These are phyloP conservation scores for Escallonia rubra DNA, from an alignment of 129 eudicot genomes.

Conservation along the genomic window DNA sequence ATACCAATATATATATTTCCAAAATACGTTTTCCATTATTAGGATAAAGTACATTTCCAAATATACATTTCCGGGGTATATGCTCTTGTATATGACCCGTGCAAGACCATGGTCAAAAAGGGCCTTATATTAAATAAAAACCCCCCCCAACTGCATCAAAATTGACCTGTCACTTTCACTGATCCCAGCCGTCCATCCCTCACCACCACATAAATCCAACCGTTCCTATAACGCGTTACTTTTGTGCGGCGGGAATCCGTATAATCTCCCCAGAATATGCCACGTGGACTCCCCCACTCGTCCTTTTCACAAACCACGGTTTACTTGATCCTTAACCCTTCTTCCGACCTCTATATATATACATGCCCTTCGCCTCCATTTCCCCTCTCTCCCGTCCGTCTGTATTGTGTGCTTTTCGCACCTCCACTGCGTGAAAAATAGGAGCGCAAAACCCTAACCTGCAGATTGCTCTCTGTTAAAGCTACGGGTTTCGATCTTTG, in stretches of 20 bases:
- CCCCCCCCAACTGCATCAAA: no score
- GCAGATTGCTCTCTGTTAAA: not conserved
- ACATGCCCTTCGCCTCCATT: slow-evolving; percentile 1
- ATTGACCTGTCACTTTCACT: not conserved
- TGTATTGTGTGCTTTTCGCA: not conserved
- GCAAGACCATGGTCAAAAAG: no score
- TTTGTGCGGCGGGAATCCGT: slow-evolving; percentile 11
- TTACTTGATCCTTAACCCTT: not conserved
- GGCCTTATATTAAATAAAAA: no score
- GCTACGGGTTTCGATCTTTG: slow-evolving; percentile 2
- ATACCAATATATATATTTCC: no score
- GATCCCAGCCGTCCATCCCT: not conserved
- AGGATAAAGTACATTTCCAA: no score
- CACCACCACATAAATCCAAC: no score
- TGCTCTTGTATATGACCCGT: no score
- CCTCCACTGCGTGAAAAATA: not conserved
- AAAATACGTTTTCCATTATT: no score
- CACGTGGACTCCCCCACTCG: slow-evolving; percentile 18
- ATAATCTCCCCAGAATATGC: slow-evolving; percentile 15
- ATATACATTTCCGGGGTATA: no score
- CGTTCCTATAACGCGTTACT: no score
- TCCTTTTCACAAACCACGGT: slow-evolving; percentile 1
- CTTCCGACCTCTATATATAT: not conserved
- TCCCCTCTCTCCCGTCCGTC: not conserved
- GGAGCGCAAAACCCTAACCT: slow-evolving; percentile 11